phyloP scores from a whole-genome alignment of 208 protist species.

The Phytomonas sp. region DNA sequence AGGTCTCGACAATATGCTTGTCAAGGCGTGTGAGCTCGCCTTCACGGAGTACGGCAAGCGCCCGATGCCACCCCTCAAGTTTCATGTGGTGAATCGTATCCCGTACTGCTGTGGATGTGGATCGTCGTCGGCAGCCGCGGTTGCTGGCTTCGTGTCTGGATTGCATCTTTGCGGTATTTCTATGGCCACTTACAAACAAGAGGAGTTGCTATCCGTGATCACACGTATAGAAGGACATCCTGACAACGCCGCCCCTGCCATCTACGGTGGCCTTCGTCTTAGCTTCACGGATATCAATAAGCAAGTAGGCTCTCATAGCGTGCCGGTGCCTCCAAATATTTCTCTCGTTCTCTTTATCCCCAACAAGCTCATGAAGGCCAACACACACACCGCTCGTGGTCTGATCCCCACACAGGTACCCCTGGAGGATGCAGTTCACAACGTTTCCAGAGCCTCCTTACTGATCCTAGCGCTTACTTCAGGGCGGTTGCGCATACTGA shows the following conservation, averaged over 20 bases:
- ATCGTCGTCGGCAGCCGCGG: constrained; percentile 81
- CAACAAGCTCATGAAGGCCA: constrained; percentile 78
- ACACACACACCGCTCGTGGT: constrained; percentile 77
- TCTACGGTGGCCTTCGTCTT: constrained; percentile 92
- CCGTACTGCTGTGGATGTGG: constrained; percentile 88
- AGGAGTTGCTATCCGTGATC: constrained; percentile 77
- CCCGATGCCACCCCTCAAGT: constrained; percentile 76
- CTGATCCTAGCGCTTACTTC: constrained; percentile 79
- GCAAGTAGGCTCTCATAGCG: constrained; percentile 12
- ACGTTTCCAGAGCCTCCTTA: constrained; percentile 84
- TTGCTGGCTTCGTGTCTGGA: constrained; percentile 87
- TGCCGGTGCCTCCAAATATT: background rate
- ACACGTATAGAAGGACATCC: constrained; percentile 87
- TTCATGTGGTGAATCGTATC: constrained; percentile 84
- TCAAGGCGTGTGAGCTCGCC: constrained; percentile 59
- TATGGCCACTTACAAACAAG: constrained; percentile 53
- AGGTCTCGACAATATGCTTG: constrained; percentile 80
- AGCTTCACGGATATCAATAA: constrained; percentile 39
- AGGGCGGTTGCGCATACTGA: constrained; percentile 53
- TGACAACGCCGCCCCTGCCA: constrained; percentile 89
- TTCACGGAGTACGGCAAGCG: constrained; percentile 70
- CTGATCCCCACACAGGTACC: constrained; percentile 59
- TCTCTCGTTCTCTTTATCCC: constrained; percentile 88
- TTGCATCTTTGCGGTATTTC: constrained; percentile 79
- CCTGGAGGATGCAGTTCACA: constrained; percentile 82